phyloP scores from a whole-genome alignment of 2,329 filamentous ascomycete genomes.

The Colletotrichum theobromicola region DNA sequence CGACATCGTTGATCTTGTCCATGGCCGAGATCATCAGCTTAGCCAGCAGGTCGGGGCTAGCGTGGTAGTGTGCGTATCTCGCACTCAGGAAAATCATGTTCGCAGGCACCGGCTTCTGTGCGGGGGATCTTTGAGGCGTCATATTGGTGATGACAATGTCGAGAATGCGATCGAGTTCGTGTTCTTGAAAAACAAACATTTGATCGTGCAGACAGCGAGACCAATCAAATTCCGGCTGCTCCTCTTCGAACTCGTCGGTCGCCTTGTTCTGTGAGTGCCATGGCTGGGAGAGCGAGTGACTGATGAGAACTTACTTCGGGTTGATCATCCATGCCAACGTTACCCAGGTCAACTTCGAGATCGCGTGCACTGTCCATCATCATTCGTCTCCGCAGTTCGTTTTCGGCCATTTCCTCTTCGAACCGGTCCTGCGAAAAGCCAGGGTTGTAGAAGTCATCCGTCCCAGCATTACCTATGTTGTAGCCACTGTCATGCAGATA shows the following conservation, averaged over 20 bases:
- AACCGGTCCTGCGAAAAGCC: constrained; percentile 93
- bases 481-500: constrained; percentile 96
- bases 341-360: constrained; percentile 93
- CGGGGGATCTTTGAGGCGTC: constrained; percentile 92
- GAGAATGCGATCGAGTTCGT: constrained; percentile 87
- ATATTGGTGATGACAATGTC: constrained; percentile 98
- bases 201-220: constrained; percentile 93
- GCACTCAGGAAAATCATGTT: constrained; percentile 97
- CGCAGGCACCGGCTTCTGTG: constrained; percentile 97
- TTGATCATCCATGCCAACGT: constrained; percentile 93
- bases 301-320: constrained; percentile 70
- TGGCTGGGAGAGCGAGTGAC: constrained; percentile 22
- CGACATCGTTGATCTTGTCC: constrained; percentile 95
- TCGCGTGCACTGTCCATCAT: constrained; percentile 99
- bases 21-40: constrained; percentile 85
- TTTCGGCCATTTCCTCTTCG: constrained; percentile 96
- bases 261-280: constrained; percentile 24
- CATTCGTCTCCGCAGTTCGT: constrained; percentile 93
- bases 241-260: constrained; percentile 80
- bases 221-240: constrained; percentile 96
- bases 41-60: constrained; percentile 81
- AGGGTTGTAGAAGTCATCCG: constrained; percentile 91
- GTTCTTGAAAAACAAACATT: constrained; percentile 99
- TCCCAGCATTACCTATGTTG: constrained; percentile 78
- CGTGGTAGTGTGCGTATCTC: constrained; percentile 95